Base-by-base conservation (phyloP, 495 filamentous ascomycete species). In the Penicillium roqueforti region DNA sequence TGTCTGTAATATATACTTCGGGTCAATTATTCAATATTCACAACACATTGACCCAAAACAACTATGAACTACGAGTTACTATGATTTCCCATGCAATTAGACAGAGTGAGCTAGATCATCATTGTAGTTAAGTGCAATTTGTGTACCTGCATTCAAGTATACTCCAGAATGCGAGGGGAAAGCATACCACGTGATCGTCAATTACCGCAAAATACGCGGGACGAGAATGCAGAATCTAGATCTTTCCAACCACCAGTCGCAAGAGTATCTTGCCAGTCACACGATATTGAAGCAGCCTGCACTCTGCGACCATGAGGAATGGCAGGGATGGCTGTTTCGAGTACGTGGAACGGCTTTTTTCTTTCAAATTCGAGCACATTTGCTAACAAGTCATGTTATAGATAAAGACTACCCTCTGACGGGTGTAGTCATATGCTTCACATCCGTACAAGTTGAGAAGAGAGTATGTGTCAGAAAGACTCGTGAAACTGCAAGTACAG, bases 381-480 rank as follows among this genome's bases (percentile, higher is more conserved):
- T 42, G 31, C 58, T 59, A 45, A 57, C 56, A 51, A 32, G 50
- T 47, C 11, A 20, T 18, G 14, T 18, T 36, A 38, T 57, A 79
- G 76, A 79, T 68, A 77, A 72, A 60, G 75, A 80, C 56, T 75
- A 75, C 46, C 92, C 93, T 46, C 84, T 98, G 56, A 73, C 74
- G 51, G 90, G 91, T 47, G 83, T 90, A 46, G 82, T 96, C 45
- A 76, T 98, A 55, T 98, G 93, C 76, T 96, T 91, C 69, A 98
- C 93, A 20, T 88, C 86, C 26, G 85, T 98, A 38, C 74, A 85
- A 20, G 78, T 87, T 34, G 92, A 97, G 60, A 76, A 85, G 61
- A 84, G 91, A 65, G 92, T 95, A 76, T 61, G 83, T 79, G 4
- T 39, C 45, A 20, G 4, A 31, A 4, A 26, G 29, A 28, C 16